Evolutionary conservation across 1,139 yeast species (phyloP).

Genomic region (Diutina rugosa): DNA sequence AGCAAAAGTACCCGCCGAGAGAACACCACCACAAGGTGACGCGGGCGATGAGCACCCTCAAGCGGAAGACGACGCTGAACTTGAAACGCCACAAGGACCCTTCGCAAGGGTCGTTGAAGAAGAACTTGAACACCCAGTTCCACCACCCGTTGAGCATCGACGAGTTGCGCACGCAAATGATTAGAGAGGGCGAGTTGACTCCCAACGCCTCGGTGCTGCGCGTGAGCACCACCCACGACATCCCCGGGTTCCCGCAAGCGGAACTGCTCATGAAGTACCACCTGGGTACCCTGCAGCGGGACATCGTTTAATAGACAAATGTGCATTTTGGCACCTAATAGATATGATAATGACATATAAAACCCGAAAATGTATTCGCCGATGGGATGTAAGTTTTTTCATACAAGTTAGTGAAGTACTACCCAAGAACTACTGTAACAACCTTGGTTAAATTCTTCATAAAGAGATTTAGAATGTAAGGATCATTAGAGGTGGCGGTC

Average conservation of each 20-base stretch:
- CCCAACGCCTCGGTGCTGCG: slow-evolving; percentile 22
- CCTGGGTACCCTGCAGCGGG: neutral
- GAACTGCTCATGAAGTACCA: slow-evolving; percentile 34
- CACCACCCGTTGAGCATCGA: slow-evolving; percentile 16
- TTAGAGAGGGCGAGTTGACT: slow-evolving; percentile 19
- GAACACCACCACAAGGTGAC: neutral
- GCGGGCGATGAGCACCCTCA: neutral
- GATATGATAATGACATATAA: neutral
- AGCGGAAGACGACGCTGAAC: neutral
- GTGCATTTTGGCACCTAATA: neutral
- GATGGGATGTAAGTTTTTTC: no score
- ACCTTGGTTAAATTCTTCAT: no score
- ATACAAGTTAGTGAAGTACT: no score
- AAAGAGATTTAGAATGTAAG: no score
- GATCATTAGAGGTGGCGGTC: no score
- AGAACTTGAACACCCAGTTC: slow-evolving; percentile 1
- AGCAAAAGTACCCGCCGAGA: neutral
- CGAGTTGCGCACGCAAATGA: slow-evolving; percentile 30
- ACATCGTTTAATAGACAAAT: neutral
- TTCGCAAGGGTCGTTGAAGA: neutral
- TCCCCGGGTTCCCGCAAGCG: slow-evolving; percentile 40
- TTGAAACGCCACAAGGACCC: neutral
- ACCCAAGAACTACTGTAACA: no score
- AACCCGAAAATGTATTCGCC: neutral
- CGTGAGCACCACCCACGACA: slow-evolving; percentile 31